Evolutionary conservation across 345 rosid species (phyloP), one percentile per base, ranked within the genome.

Genomic region (Bruguiera sexangula): DNA sequence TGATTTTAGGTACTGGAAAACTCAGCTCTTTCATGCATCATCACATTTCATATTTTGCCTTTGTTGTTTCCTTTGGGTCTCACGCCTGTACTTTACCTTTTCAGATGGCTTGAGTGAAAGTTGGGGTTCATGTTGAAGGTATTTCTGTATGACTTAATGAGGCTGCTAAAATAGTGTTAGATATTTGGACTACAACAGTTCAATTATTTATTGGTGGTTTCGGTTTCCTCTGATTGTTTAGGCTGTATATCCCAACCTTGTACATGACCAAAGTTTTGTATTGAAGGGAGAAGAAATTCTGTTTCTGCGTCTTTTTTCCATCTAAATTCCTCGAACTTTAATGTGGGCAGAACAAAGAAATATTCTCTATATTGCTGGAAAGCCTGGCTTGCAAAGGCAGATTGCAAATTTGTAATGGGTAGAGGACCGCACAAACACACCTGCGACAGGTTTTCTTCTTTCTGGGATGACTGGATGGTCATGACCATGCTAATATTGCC

Each of bases 81-180:
- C 67, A 30, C 29, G 26, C 43, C 15, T 43, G 50, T 13, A 61
- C 20, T 77, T 71, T 54, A 19, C 15, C 48, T 65, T 77, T 69
- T 24, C 90, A 84, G 90, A 72, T 84, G 75, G 76, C 60, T 79
- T 73, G 74, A 19, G 26, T 73, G 80, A 78, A 75, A 69, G 69
- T 76, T 80, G 70, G 58, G 50, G 50, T 43, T 43, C 21, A 16
- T 60, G 74, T 62, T 32, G 64, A 62, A 81, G 84, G 82, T 83
- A 74, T 58, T 55, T 69, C 63, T 76, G 74, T 68, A 68, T 68
- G 70, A 61, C 62, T 70, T 69, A 68, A 30, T 68, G 70, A 61
- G 63, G 70, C 50, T 78, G 72, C 46, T 69, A 48, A 58, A 67
- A 74, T 68, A 58, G 65, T 68, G 78, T 24, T 67, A 73, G 73